Evolutionary conservation across 257 asterid genomes (phyloP).

Genomic region (Gentiana straminea): DNA sequence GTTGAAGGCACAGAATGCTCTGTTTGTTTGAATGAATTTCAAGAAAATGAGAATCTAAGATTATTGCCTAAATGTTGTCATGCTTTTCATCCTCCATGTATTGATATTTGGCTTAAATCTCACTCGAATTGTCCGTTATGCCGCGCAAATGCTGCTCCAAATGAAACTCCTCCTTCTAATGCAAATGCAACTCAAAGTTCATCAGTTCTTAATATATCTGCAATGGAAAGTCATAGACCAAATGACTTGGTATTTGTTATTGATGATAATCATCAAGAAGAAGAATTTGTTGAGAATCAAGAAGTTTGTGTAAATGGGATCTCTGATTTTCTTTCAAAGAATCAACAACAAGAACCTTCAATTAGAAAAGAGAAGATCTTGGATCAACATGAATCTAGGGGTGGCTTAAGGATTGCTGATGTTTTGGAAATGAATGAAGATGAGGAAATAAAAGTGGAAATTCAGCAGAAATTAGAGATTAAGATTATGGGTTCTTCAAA

Average conservation of each 20-base stretch:
- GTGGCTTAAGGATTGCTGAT: slow-evolving; percentile 15
- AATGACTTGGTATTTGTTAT: slow-evolving; percentile 34
- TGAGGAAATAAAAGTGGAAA: slow-evolving; percentile 15
- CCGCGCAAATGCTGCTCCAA: slow-evolving; percentile 34
- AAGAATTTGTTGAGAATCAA: slow-evolving; percentile 12
- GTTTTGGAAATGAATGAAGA: slow-evolving; percentile 13
- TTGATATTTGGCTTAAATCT: slow-evolving; percentile 74
- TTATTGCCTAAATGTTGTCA: slow-evolving; percentile 78
- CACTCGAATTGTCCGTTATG: slow-evolving; percentile 78
- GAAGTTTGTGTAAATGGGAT: slow-evolving; percentile 18
- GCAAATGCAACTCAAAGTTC: slow-evolving; percentile 10
- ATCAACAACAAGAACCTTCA: not conserved
- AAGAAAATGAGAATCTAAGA: slow-evolving; percentile 54
- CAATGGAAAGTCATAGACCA: slow-evolving; percentile 22
- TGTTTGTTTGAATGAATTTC: slow-evolving; percentile 63
- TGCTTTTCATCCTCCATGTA: slow-evolving; percentile 77
- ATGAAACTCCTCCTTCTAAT: slow-evolving; percentile 8
- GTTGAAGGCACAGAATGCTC: slow-evolving; percentile 66
- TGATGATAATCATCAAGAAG: slow-evolving; percentile 17
- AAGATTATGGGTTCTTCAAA: slow-evolving; percentile 19
- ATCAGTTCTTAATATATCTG: slow-evolving; percentile 2
- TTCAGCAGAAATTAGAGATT: not conserved
- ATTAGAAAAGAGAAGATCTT: not conserved
- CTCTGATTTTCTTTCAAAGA: slow-evolving; percentile 10
- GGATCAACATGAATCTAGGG: slow-evolving; percentile 13